Conservation (phyloP, 2,329 filamentous ascomycete species). For the Fusarium torulosum region DNA sequence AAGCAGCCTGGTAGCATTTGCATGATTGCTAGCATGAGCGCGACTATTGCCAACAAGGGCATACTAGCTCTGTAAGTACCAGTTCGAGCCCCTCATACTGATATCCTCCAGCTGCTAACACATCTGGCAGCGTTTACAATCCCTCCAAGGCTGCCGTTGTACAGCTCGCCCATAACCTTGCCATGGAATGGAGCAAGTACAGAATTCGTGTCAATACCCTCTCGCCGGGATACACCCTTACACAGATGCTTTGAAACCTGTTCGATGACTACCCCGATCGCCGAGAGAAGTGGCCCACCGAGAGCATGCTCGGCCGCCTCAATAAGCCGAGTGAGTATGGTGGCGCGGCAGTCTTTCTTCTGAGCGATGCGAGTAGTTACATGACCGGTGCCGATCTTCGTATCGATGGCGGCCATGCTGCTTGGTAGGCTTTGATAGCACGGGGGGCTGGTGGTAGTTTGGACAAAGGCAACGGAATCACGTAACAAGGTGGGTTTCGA, state of each 20-base stretch:
- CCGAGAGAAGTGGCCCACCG: constrained; percentile 76
- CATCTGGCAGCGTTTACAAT: constrained; percentile 72
- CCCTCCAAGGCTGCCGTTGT: constrained; percentile 80
- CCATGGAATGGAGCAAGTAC: constrained; percentile 77
- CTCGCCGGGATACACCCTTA: constrained; percentile 83
- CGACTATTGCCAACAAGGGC: constrained; percentile 73
- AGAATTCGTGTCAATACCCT: constrained; percentile 86
- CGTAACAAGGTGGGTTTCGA: constrained; percentile 8
- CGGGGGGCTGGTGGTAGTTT: background rate
- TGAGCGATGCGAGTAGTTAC: constrained; percentile 77
- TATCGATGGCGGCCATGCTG: constrained; percentile 77
- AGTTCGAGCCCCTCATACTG: background rate
- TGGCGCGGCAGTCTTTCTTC: constrained; percentile 78
- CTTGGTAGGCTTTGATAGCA: constrained; percentile 60
- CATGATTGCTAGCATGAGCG: constrained; percentile 79
- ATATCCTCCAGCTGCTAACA: constrained; percentile 1
- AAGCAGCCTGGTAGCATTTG: constrained; percentile 72
- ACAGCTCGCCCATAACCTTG: constrained; percentile 77
- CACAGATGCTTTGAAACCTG: constrained; percentile 84
- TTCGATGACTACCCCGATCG: constrained; percentile 81
- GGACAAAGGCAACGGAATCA: constrained; percentile 1
- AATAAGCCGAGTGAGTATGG: constrained; percentile 77
- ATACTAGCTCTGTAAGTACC: constrained; percentile 68
- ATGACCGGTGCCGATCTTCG: constrained; percentile 80
- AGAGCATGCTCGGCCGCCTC: constrained; percentile 85